Evolutionary conservation across 257 asterid genomes (phyloP).

Genomic region (Nemophila menziesii): DNA sequence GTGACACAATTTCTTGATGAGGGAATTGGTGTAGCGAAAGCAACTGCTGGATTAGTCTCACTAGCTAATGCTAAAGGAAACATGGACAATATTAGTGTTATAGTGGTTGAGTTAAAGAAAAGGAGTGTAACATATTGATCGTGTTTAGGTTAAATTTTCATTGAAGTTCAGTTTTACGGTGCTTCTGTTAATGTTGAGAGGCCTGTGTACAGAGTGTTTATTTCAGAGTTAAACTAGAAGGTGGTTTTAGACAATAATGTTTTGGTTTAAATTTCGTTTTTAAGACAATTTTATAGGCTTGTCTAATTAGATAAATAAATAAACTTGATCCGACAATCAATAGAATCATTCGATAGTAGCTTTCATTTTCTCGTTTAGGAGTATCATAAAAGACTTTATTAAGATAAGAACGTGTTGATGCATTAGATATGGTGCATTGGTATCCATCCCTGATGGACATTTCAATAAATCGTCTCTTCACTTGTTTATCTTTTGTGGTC

Average conservation of each 20-base stretch:
- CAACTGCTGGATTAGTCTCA: constrained; percentile 36
- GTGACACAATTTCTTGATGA: constrained; percentile 22
- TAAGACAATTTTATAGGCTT: background rate
- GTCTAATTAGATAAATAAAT: too few relatives aligned
- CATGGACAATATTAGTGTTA: constrained; percentile 39
- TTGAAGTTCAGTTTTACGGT: background rate
- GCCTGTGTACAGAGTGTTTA: background rate
- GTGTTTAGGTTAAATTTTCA: background rate
- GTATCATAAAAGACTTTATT: too few relatives aligned
- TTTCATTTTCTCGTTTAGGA: too few relatives aligned
- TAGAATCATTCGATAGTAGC: too few relatives aligned
- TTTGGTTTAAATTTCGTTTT: background rate
- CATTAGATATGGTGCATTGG: too few relatives aligned
- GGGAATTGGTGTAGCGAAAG: constrained; percentile 15
- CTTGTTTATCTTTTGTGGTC: too few relatives aligned
- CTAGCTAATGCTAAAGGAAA: constrained; percentile 56
- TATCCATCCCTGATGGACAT: too few relatives aligned
- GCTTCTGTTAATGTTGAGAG: background rate
- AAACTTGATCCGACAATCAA: too few relatives aligned
- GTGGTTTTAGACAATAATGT: too few relatives aligned
- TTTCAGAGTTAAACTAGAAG: background rate
- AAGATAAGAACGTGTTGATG: too few relatives aligned
- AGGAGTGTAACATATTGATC: background rate
- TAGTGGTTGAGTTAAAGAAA: constrained; percentile 35
- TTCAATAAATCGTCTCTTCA: too few relatives aligned